A percentile compares a stretch with the other conserved stretches of the same genome.
These are phyloP conservation scores for Salix purpurea DNA, from an alignment of 345 rosid species.

Conservation along the genomic window DNA sequence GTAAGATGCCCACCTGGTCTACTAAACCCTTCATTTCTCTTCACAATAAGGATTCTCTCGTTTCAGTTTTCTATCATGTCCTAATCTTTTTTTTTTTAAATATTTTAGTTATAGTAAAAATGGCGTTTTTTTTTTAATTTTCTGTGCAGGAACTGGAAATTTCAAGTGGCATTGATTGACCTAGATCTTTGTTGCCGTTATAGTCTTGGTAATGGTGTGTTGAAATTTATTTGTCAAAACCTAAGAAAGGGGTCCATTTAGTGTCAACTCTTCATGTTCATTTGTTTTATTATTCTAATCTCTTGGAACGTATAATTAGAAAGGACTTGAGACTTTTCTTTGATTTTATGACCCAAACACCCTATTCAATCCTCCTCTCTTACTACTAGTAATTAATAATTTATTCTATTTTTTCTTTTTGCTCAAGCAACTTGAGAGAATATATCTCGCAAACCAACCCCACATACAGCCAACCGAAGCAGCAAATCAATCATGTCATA, in stretches of 20 bases:
- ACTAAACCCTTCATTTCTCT: not conserved
- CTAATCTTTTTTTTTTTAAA: not conserved
- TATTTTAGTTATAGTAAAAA: too few relatives aligned
- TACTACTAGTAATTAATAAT: constrained; percentile 16
- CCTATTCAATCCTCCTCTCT: constrained; percentile 11
- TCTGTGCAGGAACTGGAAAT: not conserved
- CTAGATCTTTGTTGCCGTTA: constrained; percentile 27
- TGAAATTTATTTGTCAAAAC: constrained; percentile 12
- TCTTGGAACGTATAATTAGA: constrained; percentile 19
- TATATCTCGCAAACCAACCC: constrained; percentile 12
- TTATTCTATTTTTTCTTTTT: not conserved
- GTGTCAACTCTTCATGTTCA: constrained; percentile 18
- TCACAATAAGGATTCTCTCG: not conserved
- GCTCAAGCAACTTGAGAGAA: constrained; percentile 22
- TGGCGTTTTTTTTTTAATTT: not conserved
- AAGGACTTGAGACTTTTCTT: constrained; percentile 7
- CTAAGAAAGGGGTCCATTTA: constrained; percentile 13
- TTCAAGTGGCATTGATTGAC: not conserved
- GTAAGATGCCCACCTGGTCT: not conserved
- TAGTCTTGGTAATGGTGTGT: constrained; percentile 7
- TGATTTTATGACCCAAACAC: not conserved
- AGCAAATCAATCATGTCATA: not conserved
- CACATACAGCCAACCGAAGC: constrained; percentile 1
- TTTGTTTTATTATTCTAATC: not conserved
- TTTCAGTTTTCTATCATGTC: not conserved